A percentile compares a stretch with the other conserved stretches of the same genome.
Conservation (phyloP, 176 grass and related monocot species). For the Zoysia pacifica region DNA sequence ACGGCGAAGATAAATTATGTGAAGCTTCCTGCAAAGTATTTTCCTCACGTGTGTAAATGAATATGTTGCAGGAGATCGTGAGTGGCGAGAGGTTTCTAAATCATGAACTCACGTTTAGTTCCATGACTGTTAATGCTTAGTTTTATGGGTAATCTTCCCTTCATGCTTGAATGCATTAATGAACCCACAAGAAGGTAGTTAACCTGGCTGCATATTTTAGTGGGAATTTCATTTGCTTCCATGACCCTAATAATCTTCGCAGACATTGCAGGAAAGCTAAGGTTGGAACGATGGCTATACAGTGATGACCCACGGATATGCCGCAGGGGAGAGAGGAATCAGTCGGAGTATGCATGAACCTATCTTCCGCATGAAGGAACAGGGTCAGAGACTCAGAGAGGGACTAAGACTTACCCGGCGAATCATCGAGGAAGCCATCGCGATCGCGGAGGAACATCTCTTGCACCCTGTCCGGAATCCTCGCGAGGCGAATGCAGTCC, state of each 20-base stretch:
- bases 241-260: neutral
- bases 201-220: neutral
- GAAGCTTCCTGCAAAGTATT: neutral
- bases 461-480: neutral
- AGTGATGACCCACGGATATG: neutral
- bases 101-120: neutral
- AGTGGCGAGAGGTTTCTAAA: neutral
- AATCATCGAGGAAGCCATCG: constrained; percentile 8
- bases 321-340: neutral
- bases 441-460: constrained; percentile 13
- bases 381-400: neutral
- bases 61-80: neutral
- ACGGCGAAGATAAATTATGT: neutral
- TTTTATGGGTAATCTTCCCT: neutral
- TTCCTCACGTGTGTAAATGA: neutral
- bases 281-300: neutral
- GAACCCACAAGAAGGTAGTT: neutral
- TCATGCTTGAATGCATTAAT: neutral
- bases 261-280: constrained; percentile 19
- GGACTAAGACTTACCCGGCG: constrained; percentile 30
- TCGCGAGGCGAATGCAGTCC: neutral
- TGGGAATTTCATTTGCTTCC: neutral
- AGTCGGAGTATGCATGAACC: neutral
- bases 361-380: constrained; percentile 2
- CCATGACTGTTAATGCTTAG: neutral